A percentile compares a stretch with the other conserved stretches of the same genome.
These are phyloP conservation scores for Termitomyces titanicus DNA, from an alignment of 768 basidiomycete species.

Conservation along the genomic window DNA sequence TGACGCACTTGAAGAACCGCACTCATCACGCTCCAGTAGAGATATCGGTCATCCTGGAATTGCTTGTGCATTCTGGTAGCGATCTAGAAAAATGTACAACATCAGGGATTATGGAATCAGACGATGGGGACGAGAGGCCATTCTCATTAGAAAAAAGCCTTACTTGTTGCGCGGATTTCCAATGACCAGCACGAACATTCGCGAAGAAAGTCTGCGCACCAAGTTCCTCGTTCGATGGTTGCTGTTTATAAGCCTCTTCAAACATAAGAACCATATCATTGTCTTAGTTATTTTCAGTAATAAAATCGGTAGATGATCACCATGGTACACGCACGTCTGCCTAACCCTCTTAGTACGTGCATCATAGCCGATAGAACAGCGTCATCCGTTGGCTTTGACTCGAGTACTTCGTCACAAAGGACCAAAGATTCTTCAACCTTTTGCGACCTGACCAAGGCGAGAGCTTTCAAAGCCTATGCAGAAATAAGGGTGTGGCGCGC, in stretches of 20 bases:
- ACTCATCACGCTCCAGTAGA: slow-evolving; percentile 82
- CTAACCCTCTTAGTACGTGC: slow-evolving; percentile 77
- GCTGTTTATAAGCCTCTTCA: slow-evolving; percentile 80
- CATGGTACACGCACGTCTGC: slow-evolving; percentile 45
- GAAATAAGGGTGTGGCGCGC: neutral
- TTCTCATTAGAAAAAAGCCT: slow-evolving; percentile 1
- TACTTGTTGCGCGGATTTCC: slow-evolving; percentile 87
- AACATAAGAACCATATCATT: slow-evolving; percentile 82
- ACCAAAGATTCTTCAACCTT: slow-evolving; percentile 82
- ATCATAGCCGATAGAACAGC: slow-evolving; percentile 75
- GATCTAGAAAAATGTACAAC: slow-evolving; percentile 40
- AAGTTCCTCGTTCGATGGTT: slow-evolving; percentile 79
- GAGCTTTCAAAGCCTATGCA: slow-evolving; percentile 72
- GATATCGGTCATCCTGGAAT: slow-evolving; percentile 76
- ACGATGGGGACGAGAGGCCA: neutral
- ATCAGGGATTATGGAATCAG: slow-evolving; percentile 1
- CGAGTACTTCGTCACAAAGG: slow-evolving; percentile 78
- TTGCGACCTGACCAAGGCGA: slow-evolving; percentile 79
- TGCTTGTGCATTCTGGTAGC: slow-evolving; percentile 81
- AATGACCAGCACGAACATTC: slow-evolving; percentile 72
- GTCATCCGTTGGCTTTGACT: slow-evolving; percentile 69
- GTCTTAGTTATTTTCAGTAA: slow-evolving; percentile 33
- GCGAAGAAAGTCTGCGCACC: slow-evolving; percentile 85
- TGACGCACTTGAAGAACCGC: slow-evolving; percentile 68
- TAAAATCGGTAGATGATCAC: slow-evolving; percentile 1